Evolutionary conservation across 1,284 basidiomycete species (phyloP).

Genomic region (Meira nashicola): DNA sequence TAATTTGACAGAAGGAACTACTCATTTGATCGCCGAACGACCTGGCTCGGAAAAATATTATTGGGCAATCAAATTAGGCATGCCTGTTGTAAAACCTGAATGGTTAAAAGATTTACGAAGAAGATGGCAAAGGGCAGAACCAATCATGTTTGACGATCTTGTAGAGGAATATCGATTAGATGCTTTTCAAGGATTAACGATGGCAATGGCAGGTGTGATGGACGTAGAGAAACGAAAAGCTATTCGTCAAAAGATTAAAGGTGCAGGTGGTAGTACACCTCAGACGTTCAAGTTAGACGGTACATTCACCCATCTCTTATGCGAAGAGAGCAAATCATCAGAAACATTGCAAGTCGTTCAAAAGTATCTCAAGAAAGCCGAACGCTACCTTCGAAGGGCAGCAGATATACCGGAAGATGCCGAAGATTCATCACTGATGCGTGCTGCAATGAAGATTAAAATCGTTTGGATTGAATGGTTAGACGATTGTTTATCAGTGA

Average conservation of each 20-base stretch:
- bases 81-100: slow-evolving; percentile 67
- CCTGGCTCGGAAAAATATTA: slow-evolving; percentile 75
- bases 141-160: slow-evolving; percentile 65
- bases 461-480: slow-evolving; percentile 82
- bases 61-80: slow-evolving; percentile 69
- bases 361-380: slow-evolving; percentile 23
- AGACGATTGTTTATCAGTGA: slow-evolving; percentile 69
- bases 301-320: slow-evolving; percentile 53
- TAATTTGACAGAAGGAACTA: slow-evolving; percentile 72
- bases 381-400: slow-evolving; percentile 11
- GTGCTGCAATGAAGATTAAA: slow-evolving; percentile 62
- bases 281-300: slow-evolving; percentile 56
- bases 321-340: slow-evolving; percentile 63
- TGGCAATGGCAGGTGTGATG: slow-evolving; percentile 26
- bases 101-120: slow-evolving; percentile 68
- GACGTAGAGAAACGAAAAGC: slow-evolving; percentile 7
- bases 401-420: slow-evolving; percentile 3
- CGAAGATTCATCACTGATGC: slow-evolving; percentile 4
- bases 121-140: slow-evolving; percentile 70
- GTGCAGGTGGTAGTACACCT: slow-evolving; percentile 17
- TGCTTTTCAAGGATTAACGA: slow-evolving; percentile 60
- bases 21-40: slow-evolving; percentile 67
- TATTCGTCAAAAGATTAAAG: slow-evolving; percentile 12
- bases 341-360: slow-evolving; percentile 26
- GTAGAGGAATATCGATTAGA: slow-evolving; percentile 62